Conservation (phyloP, 108 stramenopile species). For the Fragilariopsis cylindrus region DNA sequence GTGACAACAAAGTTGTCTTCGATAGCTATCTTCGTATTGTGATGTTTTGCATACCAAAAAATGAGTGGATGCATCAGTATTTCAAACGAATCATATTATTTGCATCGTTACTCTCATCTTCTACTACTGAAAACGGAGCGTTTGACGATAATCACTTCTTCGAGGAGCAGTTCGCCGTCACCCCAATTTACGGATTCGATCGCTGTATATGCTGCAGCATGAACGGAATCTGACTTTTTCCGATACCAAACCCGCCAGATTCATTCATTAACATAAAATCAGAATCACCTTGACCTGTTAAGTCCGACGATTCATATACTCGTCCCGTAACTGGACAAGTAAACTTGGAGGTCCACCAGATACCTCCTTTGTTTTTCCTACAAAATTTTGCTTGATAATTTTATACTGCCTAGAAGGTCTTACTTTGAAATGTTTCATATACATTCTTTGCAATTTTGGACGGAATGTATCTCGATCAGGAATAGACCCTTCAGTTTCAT, state of each 20-base stretch:
- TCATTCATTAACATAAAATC: background rate
- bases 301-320: constrained; percentile 17
- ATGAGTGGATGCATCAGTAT: constrained; percentile 5
- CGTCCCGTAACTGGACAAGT: constrained; percentile 27
- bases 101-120: background rate
- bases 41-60: constrained; percentile 16
- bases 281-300: background rate
- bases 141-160: background rate
- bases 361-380: constrained; percentile 24
- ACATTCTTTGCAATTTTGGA: constrained; percentile 14
- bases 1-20: constrained; percentile 35
- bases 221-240: constrained; percentile 29
- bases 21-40: constrained; percentile 17
- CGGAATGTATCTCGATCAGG: background rate
- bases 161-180: background rate
- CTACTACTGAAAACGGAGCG: background rate
- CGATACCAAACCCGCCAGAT: constrained; percentile 31
- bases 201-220: constrained; percentile 40
- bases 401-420: constrained; percentile 4
- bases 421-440: constrained; percentile 22
- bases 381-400: constrained; percentile 8
- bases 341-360: constrained; percentile 41
- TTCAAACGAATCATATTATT: background rate
- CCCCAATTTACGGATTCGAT: constrained; percentile 28
- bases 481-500: background rate